Evolutionary conservation across 768 basidiomycete species (phyloP), one percentile per base, ranked within the genome.

Genomic region (Phylloporus sp.): DNA sequence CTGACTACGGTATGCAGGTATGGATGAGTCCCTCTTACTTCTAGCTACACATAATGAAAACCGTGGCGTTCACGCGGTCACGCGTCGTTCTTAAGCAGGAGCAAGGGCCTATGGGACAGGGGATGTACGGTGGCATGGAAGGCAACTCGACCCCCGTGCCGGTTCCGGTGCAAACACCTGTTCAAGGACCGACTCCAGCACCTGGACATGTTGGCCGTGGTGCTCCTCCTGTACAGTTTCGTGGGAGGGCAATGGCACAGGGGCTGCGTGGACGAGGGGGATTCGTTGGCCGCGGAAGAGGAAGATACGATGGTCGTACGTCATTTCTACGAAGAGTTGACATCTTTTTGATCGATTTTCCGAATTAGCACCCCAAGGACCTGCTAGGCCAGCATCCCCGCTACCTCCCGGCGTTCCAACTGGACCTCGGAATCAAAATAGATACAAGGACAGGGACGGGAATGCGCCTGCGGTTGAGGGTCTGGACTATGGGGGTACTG

Each of bases 371-470:
- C 76, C 79, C 21, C 71, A 73, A 45, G 72, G 74, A 7, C 81
- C 85, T 32, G 81, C 81, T 28, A 78, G 89, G 48, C 84, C 90
- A 5, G 84, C 88, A 6, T 91, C 90, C 0, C 90, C 90, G 15
- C 74, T 92, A 2, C 90, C 90, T 1, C 88, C 90, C 13, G 83
- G 83, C 48, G 90, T 92, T 17, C 90, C 90, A 2, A 92, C 90
- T 1, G 90, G 90, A 1, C 90, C 90, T 11, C 75, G 90, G 35
- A 90, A 90, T 63, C 86, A 87, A 65, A 88, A 87, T 61, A 89
- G 89, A 61, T 91, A 92, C 70, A 91, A 90, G 71, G 90, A 92
- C 64, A 76, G 88, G 33, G 89, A 91, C 59, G 82, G 80, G 14
- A 88, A 88, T 58, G 85, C 86, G 2, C 84, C 87, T 49, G 87